Percentiles rank a stretch among this genome's conserved stretches.
Conservation (phyloP, 345 rosid species). For the Noccaea bulbosa region DNA sequence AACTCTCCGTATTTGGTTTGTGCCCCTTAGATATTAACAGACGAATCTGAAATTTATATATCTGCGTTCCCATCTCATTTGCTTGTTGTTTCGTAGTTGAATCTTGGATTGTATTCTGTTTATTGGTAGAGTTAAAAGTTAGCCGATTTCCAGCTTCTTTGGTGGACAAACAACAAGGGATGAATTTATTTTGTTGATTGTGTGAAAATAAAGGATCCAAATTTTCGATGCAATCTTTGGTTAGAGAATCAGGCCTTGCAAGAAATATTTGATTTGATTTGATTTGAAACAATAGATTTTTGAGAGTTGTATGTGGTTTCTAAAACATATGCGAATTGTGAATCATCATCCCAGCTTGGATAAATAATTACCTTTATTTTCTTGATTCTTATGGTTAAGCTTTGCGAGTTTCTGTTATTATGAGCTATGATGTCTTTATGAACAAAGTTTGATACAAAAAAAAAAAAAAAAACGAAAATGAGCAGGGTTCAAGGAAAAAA, state of each 20-base stretch:
- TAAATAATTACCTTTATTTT: neutral
- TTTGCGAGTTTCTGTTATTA: neutral
- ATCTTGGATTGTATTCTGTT: conserved; percentile 22
- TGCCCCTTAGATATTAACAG: too few relatives aligned
- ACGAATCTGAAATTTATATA: neutral
- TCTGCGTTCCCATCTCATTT: neutral
- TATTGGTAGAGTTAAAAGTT: neutral
- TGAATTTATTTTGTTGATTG: conserved; percentile 1
- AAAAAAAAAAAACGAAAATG: too few relatives aligned
- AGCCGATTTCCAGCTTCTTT: neutral
- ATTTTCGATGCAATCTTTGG: neutral
- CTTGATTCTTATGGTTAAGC: neutral
- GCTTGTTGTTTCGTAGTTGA: conserved; percentile 14
- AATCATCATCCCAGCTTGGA: neutral
- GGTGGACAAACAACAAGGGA: neutral
- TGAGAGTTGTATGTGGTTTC: conserved; percentile 10
- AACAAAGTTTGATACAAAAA: neutral
- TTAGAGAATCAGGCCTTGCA: neutral
- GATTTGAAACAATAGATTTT: conserved; percentile 9
- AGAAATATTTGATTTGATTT: neutral
- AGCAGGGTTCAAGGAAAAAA: conserved; percentile 14
- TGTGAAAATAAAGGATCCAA: neutral
- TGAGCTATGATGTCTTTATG: conserved; percentile 6
- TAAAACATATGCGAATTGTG: neutral
- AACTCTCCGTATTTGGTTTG: neutral